Conservation (phyloP, 2,329 filamentous ascomycete genomes). For the Pleomassaria siparia region DNA sequence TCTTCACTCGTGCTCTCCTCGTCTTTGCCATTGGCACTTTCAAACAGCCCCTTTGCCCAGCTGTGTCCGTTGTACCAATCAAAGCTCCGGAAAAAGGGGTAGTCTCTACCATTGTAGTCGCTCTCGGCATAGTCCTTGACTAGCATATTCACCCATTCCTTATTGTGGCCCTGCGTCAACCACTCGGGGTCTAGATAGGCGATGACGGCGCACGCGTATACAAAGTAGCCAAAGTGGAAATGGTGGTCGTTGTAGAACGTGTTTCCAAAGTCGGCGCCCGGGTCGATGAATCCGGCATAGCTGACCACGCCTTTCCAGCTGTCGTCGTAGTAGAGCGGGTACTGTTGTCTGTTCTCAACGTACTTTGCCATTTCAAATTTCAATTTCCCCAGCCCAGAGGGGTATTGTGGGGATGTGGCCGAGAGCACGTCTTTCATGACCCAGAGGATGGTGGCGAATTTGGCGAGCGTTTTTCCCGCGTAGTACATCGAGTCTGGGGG, state of each 20-base stretch:
- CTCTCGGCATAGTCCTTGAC: conserved; percentile 85
- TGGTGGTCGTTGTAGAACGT: conserved; percentile 74
- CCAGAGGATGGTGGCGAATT: conserved; percentile 49
- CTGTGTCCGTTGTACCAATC: conserved; percentile 96
- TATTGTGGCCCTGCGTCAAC: conserved; percentile 64
- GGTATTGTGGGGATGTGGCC: conserved; percentile 48
- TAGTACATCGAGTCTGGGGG: conserved; percentile 90
- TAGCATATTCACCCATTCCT: conserved; percentile 78
- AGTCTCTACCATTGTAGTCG: conserved; percentile 62
- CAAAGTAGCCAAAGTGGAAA: conserved; percentile 78
- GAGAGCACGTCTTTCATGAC: conserved; percentile 58
- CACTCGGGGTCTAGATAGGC: conserved; percentile 75
- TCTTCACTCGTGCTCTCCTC: conserved; percentile 91
- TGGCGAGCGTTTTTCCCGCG: conserved; percentile 64
- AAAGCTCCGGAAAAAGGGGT: conserved; percentile 80
- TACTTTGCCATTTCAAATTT: conserved; percentile 53
- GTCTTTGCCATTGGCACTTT: conserved; percentile 73
- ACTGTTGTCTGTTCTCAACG: conserved; percentile 47
- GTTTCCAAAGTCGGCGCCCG: conserved; percentile 79
- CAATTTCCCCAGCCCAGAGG: conserved; percentile 53
- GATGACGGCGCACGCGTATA: conserved; percentile 82
- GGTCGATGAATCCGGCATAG: conserved; percentile 71
- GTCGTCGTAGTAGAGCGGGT: conserved; percentile 57
- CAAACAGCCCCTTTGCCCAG: conserved; percentile 81
- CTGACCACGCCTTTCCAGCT: conserved; percentile 82